Evolutionary conservation across 2,329 filamentous ascomycete species (phyloP), one percentile per base, ranked within the genome.

Genomic region (Taxawa tesnikishii): DNA sequence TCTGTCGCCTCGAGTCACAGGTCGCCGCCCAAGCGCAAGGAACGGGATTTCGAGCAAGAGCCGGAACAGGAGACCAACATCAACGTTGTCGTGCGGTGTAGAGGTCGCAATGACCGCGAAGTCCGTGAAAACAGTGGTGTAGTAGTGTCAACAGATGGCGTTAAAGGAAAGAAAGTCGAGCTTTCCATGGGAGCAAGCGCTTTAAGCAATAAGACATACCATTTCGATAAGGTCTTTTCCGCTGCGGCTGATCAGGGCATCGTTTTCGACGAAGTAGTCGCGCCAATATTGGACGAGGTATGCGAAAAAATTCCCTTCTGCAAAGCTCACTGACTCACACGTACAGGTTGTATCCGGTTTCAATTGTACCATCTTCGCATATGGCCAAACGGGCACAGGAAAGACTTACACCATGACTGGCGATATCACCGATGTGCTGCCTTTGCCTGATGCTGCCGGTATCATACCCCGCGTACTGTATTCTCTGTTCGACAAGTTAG

Each of bases 331-430:
- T 10, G 14, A n/a, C 17, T 31, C n/a, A 19, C 10, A 48, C 14
- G 17, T 15, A 8, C 44, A 93, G 84, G 94, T 96, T 68, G 70
- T 98, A 26, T 72, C 77, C 15, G 90, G 90, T 32, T 96, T 83
- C 62, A 98, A 98, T 56, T 98, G 90, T 60, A 98, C 90, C 4
- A 94, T 98, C 38, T 98, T 98, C 48, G 90, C 90, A 19, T 98
- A 98, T 54, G 90, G 90, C 15, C 90, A 98, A 56, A 98, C 90
- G 0, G 90, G 90, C 27, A 98, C 90, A 0, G 90, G 90, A 46
- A 98, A 98, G 58, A 98, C 90, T 10, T 98, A 98, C 58, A 98
- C 90, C 15, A 98, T 98, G 90, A 94, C 88, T 1, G 90, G 90
- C 34, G 88, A 98, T 55, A 94, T 98, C 75, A 83, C 73, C 10